A percentile compares a stretch with the other conserved stretches of the same genome.
These are phyloP conservation scores for Salix dunnii DNA, from an alignment of 345 rosid species.

Conservation along the genomic window DNA sequence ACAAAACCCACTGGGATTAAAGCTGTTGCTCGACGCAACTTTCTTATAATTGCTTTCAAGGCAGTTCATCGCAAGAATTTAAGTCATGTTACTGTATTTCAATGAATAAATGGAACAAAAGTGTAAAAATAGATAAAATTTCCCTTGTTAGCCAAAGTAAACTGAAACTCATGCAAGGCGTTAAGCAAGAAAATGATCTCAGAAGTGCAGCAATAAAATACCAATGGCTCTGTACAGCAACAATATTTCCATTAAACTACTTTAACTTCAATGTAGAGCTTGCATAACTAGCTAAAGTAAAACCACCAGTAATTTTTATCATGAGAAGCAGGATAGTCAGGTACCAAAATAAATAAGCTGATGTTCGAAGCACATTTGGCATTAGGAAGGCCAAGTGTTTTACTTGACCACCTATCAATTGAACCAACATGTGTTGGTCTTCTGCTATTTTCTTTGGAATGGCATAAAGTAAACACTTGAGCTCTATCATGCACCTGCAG, in stretches of 20 bases:
- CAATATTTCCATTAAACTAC: background rate
- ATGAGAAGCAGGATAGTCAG: background rate
- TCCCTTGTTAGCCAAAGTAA: background rate
- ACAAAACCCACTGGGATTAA: background rate
- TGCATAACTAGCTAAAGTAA: background rate
- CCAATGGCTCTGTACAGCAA: background rate
- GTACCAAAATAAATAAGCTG: constrained; percentile 69
- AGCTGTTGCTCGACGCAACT: background rate
- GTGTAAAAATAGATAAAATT: background rate
- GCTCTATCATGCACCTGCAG: constrained; percentile 90
- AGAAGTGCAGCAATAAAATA: background rate
- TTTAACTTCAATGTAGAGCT: background rate
- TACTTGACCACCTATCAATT: constrained; percentile 75
- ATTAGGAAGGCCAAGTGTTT: constrained; percentile 52
- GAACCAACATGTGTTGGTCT: constrained; percentile 50
- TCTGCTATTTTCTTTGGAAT: constrained; percentile 34
- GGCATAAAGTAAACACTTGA: constrained; percentile 68
- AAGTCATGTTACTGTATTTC: background rate
- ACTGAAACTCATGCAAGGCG: background rate
- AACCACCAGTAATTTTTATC: too few relatives aligned
- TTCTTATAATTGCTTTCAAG: background rate
- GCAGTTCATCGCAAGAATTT: too few relatives aligned
- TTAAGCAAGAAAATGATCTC: background rate
- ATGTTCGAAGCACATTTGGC: constrained; percentile 50
- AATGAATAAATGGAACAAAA: background rate